Percentiles rank a stretch among this genome's conserved stretches.
These are phyloP conservation scores for Ceratocystis harringtonii DNA, from an alignment of 2,329 filamentous ascomycete genomes.

Conservation along the genomic window DNA sequence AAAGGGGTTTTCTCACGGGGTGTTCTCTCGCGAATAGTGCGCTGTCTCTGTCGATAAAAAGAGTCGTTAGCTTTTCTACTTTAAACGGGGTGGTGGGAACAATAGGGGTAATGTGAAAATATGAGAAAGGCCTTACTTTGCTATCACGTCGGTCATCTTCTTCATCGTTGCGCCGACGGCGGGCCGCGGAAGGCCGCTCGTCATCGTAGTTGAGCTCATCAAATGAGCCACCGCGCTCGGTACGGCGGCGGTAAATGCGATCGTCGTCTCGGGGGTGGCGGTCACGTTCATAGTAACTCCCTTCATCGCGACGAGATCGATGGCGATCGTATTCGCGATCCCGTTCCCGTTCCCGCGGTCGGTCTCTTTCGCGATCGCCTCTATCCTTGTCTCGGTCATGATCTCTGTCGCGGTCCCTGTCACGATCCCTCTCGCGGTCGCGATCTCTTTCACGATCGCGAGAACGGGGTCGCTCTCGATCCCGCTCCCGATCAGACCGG, in stretches of 20 bases:
- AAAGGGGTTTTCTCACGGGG: constrained; percentile 46
- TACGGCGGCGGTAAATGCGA: constrained; percentile 66
- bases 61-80: not conserved
- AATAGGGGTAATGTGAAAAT: not conserved
- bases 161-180: constrained; percentile 63
- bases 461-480: constrained; percentile 14
- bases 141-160: constrained; percentile 58
- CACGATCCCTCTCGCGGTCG: constrained; percentile 35
- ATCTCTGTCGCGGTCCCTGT: constrained; percentile 40
- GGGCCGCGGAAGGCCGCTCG: constrained; percentile 40
- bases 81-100: not conserved
- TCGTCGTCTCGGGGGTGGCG: constrained; percentile 79
- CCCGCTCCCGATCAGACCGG: constrained; percentile 26
- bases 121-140: constrained; percentile 36
- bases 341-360: constrained; percentile 26
- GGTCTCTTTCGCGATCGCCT: constrained; percentile 36
- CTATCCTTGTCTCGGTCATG: constrained; percentile 45
- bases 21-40: constrained; percentile 15
- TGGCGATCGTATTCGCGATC: constrained; percentile 30
- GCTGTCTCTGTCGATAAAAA: constrained; percentile 32
- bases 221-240: constrained; percentile 59
- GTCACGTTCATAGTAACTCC: constrained; percentile 65
- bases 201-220: constrained; percentile 90
- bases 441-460: constrained; percentile 25
- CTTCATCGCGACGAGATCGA: constrained; percentile 42